Percentiles rank a stretch among this genome's conserved stretches.
phyloP scores from a whole-genome alignment of 352 stramenopile species.

The Globisporangium echinulatum region DNA sequence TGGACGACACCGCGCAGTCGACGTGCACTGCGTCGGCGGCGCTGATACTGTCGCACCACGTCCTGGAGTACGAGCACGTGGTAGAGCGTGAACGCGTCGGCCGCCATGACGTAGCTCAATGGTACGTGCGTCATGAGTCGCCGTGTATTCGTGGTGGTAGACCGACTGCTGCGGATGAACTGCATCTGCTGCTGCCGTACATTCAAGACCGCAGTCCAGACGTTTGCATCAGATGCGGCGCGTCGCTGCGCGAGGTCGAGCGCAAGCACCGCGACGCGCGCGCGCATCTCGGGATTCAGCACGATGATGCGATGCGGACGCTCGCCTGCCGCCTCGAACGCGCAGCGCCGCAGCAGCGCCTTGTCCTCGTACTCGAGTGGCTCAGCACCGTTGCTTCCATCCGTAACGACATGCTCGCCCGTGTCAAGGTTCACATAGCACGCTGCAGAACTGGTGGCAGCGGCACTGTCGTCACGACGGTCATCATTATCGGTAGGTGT shows the following conservation, averaged over 20 bases:
- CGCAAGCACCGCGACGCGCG: constrained; percentile 17
- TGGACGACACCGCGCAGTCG: constrained; percentile 26
- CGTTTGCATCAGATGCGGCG: constrained; percentile 22
- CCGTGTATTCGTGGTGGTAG: background rate
- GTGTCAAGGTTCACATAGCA: constrained; percentile 58
- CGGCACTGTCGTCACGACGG: background rate
- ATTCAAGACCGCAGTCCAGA: constrained; percentile 60
- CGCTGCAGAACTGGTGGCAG: background rate
- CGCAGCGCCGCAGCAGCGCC: constrained; percentile 11
- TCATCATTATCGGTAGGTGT: too few relatives aligned
- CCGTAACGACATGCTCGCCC: constrained; percentile 18
- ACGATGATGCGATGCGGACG: constrained; percentile 34
- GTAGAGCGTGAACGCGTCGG: constrained; percentile 49
- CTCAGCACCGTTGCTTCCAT: constrained; percentile 12
- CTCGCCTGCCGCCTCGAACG: constrained; percentile 14
- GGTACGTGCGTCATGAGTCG: too few relatives aligned
- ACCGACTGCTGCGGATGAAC: constrained; percentile 31
- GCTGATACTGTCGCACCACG: constrained; percentile 34
- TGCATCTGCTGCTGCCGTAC: constrained; percentile 43
- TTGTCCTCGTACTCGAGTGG: constrained; percentile 61
- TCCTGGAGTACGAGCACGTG: constrained; percentile 67
- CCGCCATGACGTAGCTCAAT: constrained; percentile 39
- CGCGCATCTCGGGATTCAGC: constrained; percentile 33
- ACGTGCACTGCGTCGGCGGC: constrained; percentile 15
- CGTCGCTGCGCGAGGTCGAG: constrained; percentile 15